Percentiles rank a stretch among this genome's conserved stretches.
phyloP scores from a whole-genome alignment of 1,284 basidiomycete genomes.

The Termitomyces sp. region DNA sequence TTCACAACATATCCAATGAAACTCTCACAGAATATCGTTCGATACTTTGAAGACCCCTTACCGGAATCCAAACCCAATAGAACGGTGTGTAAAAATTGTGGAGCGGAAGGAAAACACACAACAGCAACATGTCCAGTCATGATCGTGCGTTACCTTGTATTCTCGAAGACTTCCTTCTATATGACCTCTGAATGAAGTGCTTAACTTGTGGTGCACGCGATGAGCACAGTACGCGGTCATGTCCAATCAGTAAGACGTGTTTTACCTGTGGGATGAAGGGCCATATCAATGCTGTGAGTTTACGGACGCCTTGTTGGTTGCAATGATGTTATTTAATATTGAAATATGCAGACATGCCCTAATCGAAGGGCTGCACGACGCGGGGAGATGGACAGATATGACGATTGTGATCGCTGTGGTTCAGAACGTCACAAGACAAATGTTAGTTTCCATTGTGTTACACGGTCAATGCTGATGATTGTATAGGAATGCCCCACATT shows the following conservation, averaged over 20 bases:
- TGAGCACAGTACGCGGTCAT: constrained; percentile 78
- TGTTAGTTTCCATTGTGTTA: constrained; percentile 39
- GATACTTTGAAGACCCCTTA: constrained; percentile 58
- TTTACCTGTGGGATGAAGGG: constrained; percentile 86
- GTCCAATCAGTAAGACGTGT: constrained; percentile 82
- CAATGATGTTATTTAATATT: constrained; percentile 5
- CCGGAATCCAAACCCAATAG: constrained; percentile 36
- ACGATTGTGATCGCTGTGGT: constrained; percentile 76
- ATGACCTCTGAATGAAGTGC: constrained; percentile 50
- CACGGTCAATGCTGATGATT: not conserved
- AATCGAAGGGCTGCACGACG: constrained; percentile 39
- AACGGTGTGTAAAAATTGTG: constrained; percentile 68
- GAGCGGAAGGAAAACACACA: constrained; percentile 63
- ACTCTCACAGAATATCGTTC: constrained; percentile 37
- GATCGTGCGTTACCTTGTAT: constrained; percentile 47
- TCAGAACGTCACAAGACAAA: constrained; percentile 63
- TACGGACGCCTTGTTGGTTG: not conserved
- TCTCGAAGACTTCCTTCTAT: constrained; percentile 1
- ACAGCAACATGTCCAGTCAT: constrained; percentile 58
- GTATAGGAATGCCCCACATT: constrained; percentile 78
- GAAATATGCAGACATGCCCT: constrained; percentile 63
- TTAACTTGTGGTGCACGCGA: constrained; percentile 83
- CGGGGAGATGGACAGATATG: constrained; percentile 22
- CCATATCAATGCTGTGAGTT: constrained; percentile 66
- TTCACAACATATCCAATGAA: not conserved